Conservation (phyloP, 305 asterid species). For the Caryopteris hybrid region DNA sequence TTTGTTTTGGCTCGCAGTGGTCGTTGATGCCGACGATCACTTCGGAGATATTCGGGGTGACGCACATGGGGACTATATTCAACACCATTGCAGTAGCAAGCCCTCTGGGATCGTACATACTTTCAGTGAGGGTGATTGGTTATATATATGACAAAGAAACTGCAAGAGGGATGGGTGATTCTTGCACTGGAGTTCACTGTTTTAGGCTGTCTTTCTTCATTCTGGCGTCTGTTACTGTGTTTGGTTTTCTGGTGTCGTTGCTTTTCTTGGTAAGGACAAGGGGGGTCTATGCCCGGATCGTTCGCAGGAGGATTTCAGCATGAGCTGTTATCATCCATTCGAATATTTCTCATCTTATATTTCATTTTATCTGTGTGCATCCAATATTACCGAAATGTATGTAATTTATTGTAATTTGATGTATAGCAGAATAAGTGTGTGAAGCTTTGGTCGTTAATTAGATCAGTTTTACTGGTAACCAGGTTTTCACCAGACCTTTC, state of each 20-base stretch:
- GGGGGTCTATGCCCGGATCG: slow-evolving; percentile 37
- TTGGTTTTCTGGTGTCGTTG: slow-evolving; percentile 63
- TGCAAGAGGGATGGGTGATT: slow-evolving; percentile 33
- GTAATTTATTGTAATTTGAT: too few species aligned
- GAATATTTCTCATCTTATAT: too few species aligned
- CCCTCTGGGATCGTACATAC: slow-evolving; percentile 84
- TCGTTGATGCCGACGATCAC: slow-evolving; percentile 80
- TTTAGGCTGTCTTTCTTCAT: slow-evolving; percentile 78
- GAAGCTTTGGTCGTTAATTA: too few species aligned
- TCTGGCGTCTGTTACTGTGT: slow-evolving; percentile 50
- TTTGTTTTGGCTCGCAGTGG: slow-evolving; percentile 79
- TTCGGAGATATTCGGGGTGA: slow-evolving; percentile 70
- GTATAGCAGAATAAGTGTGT: too few species aligned
- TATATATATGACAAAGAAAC: slow-evolving; percentile 66
- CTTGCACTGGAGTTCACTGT: slow-evolving; percentile 75
- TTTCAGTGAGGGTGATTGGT: slow-evolving; percentile 79
- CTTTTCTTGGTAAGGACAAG: slow-evolving; percentile 52
- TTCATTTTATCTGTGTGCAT: too few species aligned
- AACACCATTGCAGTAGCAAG: slow-evolving; percentile 78
- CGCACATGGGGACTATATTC: slow-evolving; percentile 87
- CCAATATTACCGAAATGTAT: too few species aligned
- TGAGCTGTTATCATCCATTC: too few species aligned
- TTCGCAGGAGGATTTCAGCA: slow-evolving; percentile 9
- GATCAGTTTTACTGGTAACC: too few species aligned
- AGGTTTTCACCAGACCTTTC: too few species aligned